Evolutionary conservation across 2,329 filamentous ascomycete genomes (phyloP).

Genomic region (Didymella lethalis): DNA sequence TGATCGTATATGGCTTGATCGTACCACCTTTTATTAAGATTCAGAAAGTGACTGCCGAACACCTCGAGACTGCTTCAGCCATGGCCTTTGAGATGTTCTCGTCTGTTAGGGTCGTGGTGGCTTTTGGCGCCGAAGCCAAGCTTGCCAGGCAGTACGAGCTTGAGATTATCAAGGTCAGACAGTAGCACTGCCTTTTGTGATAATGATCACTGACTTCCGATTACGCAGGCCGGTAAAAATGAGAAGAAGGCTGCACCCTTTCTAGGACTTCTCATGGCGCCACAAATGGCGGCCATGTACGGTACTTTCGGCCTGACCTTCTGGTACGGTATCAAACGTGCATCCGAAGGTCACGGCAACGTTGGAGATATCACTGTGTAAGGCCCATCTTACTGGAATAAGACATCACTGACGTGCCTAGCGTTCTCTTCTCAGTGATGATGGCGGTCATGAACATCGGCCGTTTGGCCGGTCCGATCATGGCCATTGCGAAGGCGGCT

Average conservation of each 20-base stretch:
- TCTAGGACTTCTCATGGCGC: constrained; percentile 47
- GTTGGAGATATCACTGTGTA: constrained; percentile 48
- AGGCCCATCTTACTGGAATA: background rate
- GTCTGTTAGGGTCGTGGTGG: constrained; percentile 48
- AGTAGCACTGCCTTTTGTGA: background rate
- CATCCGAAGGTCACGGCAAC: constrained; percentile 38
- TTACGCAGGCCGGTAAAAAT: constrained; percentile 30
- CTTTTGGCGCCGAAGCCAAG: constrained; percentile 50
- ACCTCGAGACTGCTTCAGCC: constrained; percentile 47
- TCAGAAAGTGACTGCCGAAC: constrained; percentile 43
- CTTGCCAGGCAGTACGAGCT: constrained; percentile 41
- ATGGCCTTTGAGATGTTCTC: constrained; percentile 51
- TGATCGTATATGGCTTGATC: constrained; percentile 42
- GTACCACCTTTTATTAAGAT: constrained; percentile 46
- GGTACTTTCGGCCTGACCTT: constrained; percentile 50
- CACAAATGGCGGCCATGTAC: constrained; percentile 48
- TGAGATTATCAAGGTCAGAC: constrained; percentile 31
- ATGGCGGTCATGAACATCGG: constrained; percentile 48
- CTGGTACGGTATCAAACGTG: constrained; percentile 51
- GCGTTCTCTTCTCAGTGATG: constrained; percentile 52
- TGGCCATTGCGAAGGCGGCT: constrained; percentile 47
- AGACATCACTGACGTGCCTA: constrained; percentile 9
- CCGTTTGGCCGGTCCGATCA: constrained; percentile 41
- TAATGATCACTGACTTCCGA: background rate
- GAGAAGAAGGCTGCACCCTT: constrained; percentile 42